Percentiles rank a stretch among this genome's conserved stretches.
phyloP scores from a whole-genome alignment of 2,329 filamentous ascomycete species.

The Neofusicoccum sp. region DNA sequence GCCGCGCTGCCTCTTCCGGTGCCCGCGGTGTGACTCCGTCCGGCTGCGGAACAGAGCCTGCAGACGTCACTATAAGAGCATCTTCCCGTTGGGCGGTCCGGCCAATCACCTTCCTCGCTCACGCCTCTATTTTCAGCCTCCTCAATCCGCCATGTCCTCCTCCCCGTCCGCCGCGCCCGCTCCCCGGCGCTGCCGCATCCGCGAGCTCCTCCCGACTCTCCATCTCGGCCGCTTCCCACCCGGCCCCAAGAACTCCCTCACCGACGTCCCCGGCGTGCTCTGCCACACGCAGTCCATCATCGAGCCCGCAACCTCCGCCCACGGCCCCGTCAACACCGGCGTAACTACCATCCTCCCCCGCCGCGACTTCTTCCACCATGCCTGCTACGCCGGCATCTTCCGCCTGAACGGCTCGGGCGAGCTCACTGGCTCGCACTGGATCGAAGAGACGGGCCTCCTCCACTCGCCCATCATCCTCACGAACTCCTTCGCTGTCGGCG shows the following conservation, averaged over 20 bases:
- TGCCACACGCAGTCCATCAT: constrained; percentile 46
- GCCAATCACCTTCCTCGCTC: background rate
- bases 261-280: constrained; percentile 48
- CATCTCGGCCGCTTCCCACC: constrained; percentile 41
- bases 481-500: constrained; percentile 60
- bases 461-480: constrained; percentile 64
- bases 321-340: constrained; percentile 44
- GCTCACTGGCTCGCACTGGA: constrained; percentile 63
- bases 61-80: too few relatives aligned
- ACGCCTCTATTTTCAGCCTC: too few relatives aligned
- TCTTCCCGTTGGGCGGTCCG: too few relatives aligned
- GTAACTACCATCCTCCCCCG: constrained; percentile 49
- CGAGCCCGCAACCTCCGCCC: constrained; percentile 29
- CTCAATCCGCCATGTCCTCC: background rate
- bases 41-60: too few relatives aligned
- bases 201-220: constrained; percentile 42
- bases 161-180: background rate
- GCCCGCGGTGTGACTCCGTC: too few relatives aligned
- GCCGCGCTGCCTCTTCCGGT: too few relatives aligned
- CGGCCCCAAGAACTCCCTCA: constrained; percentile 46
- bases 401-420: constrained; percentile 67
- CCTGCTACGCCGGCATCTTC: constrained; percentile 52
- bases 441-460: constrained; percentile 63
- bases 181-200: constrained; percentile 35
- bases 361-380: constrained; percentile 44